Evolutionary conservation across 2,329 filamentous ascomycete genomes (phyloP).

Genomic region (Cercospora sojina): DNA sequence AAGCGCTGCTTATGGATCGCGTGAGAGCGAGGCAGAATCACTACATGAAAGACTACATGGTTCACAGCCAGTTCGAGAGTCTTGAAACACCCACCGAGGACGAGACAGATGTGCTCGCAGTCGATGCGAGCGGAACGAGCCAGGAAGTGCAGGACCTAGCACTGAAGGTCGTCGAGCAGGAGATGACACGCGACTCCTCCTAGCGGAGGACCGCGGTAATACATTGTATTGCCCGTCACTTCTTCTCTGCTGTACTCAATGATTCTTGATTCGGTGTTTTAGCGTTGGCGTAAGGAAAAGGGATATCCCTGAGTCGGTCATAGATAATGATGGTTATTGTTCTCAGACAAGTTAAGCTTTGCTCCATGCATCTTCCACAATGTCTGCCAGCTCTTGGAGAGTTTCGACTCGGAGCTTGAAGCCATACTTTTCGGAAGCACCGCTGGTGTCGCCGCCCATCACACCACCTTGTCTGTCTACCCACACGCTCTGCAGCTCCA

Average conservation of each 20-base stretch:
- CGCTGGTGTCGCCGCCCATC: slow-evolving; percentile 49
- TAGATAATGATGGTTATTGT: neutral
- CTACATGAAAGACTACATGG: slow-evolving; percentile 96
- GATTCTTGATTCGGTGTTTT: neutral
- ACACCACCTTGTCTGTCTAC: slow-evolving; percentile 56
- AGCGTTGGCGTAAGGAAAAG: slow-evolving; percentile 8
- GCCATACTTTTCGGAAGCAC: slow-evolving; percentile 43
- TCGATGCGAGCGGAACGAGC: slow-evolving; percentile 47
- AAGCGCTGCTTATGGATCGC: slow-evolving; percentile 71
- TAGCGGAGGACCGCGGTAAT: neutral
- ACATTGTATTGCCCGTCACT: neutral
- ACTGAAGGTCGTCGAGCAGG: slow-evolving; percentile 40
- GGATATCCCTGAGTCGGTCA: slow-evolving; percentile 14
- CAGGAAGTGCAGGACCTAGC: slow-evolving; percentile 45
- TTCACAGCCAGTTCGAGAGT: slow-evolving; percentile 83
- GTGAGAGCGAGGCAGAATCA: slow-evolving; percentile 75
- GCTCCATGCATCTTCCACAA: slow-evolving; percentile 47
- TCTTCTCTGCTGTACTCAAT: neutral
- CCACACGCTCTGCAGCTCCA: slow-evolving; percentile 64
- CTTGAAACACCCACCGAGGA: slow-evolving; percentile 77
- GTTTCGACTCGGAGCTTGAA: slow-evolving; percentile 63
- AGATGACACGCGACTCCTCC: slow-evolving; percentile 31
- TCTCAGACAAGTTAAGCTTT: slow-evolving; percentile 5
- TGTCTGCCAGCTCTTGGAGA: slow-evolving; percentile 61
- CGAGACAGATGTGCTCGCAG: slow-evolving; percentile 45